These are phyloP conservation scores for Wickerhamomyces queroliae DNA, from an alignment of 805 yeast species.

Conservation along the genomic window DNA sequence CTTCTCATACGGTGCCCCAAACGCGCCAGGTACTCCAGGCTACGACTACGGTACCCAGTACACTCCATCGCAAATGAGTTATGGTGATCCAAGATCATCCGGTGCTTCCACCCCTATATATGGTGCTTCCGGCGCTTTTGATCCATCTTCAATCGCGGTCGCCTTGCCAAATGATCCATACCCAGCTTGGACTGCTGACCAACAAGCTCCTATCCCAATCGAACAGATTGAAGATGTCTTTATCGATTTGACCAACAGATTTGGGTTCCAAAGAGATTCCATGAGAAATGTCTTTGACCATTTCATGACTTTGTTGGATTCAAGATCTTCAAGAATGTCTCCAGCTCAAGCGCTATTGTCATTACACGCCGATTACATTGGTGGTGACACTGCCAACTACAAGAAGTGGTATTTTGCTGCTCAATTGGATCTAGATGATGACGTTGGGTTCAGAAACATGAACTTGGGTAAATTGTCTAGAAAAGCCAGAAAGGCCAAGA, in stretches of 20 bases:
- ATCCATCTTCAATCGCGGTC: constrained; percentile 57
- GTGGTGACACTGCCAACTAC: constrained; percentile 82
- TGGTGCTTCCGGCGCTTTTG: constrained; percentile 55
- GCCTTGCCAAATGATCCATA: constrained; percentile 88
- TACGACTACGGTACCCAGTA: constrained; percentile 64
- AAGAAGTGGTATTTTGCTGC: constrained; percentile 89
- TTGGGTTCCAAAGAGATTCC: constrained; percentile 89
- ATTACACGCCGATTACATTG: constrained; percentile 82
- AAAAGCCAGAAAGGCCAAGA: constrained; percentile 76
- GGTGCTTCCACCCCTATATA: constrained; percentile 95
- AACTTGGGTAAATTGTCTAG: constrained; percentile 67
- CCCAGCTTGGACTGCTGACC: constrained; percentile 99
- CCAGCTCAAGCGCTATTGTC: constrained; percentile 82
- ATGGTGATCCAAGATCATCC: constrained; percentile 78
- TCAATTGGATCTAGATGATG: constrained; percentile 80
- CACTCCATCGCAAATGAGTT: constrained; percentile 84
- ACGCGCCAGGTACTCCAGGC: constrained; percentile 59
- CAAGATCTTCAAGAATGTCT: constrained; percentile 83
- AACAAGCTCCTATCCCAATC: constrained; percentile 77
- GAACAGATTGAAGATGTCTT: constrained; percentile 86
- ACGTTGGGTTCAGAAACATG: constrained; percentile 80
- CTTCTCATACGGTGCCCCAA: constrained; percentile 52
- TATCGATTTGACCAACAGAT: constrained; percentile 75
- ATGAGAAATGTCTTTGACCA: constrained; percentile 90
- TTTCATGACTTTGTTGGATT: constrained; percentile 78